Percentiles rank a stretch among this genome's conserved stretches.
Evolutionary conservation across 768 basidiomycete species (phyloP).

Genomic region (Dacryopinax primogenitus): DNA sequence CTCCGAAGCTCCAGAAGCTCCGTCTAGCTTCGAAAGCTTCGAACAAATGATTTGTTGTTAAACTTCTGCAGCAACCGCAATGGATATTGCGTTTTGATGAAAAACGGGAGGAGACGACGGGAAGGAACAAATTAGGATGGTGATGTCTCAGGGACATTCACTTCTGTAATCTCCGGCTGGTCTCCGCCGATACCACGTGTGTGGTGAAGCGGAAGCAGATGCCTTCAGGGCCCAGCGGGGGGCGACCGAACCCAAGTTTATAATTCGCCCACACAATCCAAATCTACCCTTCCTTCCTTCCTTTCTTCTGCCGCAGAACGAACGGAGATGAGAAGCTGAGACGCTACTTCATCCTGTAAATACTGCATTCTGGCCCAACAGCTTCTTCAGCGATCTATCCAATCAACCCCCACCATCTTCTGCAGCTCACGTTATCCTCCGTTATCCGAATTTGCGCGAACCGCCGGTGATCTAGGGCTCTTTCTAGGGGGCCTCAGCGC

Average conservation of each 20-base stretch:
- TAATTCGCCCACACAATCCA: not conserved
- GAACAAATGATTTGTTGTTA: no score
- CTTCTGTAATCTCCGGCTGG: slow-evolving; percentile 1
- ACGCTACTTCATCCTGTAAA: not conserved
- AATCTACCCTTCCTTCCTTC: not conserved
- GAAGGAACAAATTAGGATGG: no score
- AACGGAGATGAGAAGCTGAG: not conserved
- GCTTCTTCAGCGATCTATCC: not conserved
- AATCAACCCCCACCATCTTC: not conserved
- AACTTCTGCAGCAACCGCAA: no score
- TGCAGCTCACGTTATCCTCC: not conserved
- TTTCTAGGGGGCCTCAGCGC: no score
- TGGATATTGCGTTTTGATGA: no score
- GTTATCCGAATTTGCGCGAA: slow-evolving; percentile 7
- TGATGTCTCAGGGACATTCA: not conserved
- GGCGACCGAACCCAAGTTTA: not conserved
- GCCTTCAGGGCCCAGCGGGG: not conserved
- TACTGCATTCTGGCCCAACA: not conserved
- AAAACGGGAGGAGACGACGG: no score
- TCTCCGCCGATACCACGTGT: slow-evolving; percentile 2
- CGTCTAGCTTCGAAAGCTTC: no score
- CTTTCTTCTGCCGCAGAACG: slow-evolving; percentile 8
- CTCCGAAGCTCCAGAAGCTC: not conserved
- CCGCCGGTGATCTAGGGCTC: not conserved
- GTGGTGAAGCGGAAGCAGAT: not conserved